phyloP scores from a whole-genome alignment of 2,329 filamentous ascomycete genomes.

The Diaporthe sp. region DNA sequence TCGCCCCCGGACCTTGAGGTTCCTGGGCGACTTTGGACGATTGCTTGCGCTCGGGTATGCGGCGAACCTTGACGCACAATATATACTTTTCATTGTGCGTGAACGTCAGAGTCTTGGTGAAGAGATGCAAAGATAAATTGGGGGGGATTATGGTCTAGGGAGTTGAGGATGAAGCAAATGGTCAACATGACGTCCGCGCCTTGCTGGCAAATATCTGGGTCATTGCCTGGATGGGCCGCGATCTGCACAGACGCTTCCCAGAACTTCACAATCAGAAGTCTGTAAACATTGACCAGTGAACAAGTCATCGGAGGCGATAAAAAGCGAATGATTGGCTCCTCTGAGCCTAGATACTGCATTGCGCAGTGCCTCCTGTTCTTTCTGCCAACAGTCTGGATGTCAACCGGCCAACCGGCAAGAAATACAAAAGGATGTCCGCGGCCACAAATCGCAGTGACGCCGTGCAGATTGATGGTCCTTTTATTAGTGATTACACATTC shows the following conservation, averaged over 20 bases:
- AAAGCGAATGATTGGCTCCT: no score
- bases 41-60: no score
- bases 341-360: background rate
- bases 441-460: background rate
- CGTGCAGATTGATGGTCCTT: background rate
- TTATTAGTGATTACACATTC: background rate
- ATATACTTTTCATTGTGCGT: background rate
- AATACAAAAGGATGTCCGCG: background rate
- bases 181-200: constrained; percentile 29
- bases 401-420: background rate
- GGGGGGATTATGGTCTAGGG: background rate
- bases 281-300: background rate
- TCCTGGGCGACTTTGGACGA: constrained; percentile 48
- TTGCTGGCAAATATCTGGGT: background rate
- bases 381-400: background rate
- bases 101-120: background rate
- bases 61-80: no score
- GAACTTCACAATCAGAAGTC: background rate
- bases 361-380: background rate
- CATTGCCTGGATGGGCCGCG: background rate
- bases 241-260: constrained; percentile 20
- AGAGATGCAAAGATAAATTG: background rate
- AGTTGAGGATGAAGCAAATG: background rate
- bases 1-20: constrained; percentile 50
- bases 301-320: background rate